phyloP scores from a whole-genome alignment of 768 basidiomycete genomes.

The Tulasnella calospora region DNA sequence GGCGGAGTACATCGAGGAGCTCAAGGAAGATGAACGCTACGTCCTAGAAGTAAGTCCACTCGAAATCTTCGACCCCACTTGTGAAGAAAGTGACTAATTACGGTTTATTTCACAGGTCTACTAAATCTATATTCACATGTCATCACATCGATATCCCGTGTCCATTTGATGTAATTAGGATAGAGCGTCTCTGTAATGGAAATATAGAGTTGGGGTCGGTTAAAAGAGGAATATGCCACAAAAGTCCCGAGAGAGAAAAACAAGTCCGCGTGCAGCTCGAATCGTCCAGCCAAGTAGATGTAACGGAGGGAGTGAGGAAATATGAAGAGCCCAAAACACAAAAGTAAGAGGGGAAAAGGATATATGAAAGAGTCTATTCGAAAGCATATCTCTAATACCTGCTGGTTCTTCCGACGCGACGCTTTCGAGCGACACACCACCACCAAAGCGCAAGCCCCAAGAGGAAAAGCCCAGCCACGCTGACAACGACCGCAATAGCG shows the following conservation, averaged over 20 bases:
- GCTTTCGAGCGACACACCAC: slow-evolving; percentile 11
- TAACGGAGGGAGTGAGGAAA: background rate
- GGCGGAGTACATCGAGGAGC: slow-evolving; percentile 73
- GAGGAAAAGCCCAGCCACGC: slow-evolving; percentile 57
- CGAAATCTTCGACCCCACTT: background rate
- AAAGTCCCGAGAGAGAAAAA: background rate
- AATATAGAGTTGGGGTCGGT: background rate
- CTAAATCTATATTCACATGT: background rate
- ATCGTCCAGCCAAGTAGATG: background rate
- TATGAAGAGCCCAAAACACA: background rate
- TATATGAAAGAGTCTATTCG: slow-evolving; percentile 25
- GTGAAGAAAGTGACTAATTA: background rate
- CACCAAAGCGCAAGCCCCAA: slow-evolving; percentile 37
- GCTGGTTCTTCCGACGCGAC: background rate
- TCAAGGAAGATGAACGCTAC: slow-evolving; percentile 97
- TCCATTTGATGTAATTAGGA: background rate
- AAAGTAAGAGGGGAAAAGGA: background rate
- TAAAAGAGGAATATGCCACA: background rate
- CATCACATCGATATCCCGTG: background rate
- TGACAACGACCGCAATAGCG: slow-evolving; percentile 63
- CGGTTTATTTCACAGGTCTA: slow-evolving; percentile 9
- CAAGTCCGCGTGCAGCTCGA: background rate
- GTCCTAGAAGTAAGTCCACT: slow-evolving; percentile 71
- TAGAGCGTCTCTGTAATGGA: background rate
- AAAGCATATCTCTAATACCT: background rate